phyloP scores from a whole-genome alignment of 2,329 filamentous ascomycete species.

The Myriosclerotinia curreyana region DNA sequence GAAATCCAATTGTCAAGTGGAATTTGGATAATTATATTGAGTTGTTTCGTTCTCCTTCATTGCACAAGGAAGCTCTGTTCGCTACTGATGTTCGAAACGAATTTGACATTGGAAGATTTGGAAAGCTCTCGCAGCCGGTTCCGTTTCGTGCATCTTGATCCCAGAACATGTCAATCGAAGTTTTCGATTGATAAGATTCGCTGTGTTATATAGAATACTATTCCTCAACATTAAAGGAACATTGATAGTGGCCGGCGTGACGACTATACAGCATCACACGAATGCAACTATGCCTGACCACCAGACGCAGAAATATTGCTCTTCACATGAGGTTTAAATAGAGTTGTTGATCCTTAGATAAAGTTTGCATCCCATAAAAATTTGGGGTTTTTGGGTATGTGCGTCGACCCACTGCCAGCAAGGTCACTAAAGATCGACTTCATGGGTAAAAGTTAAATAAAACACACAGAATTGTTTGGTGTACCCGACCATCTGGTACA shows the following conservation, averaged over 20 bases:
- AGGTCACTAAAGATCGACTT: not conserved
- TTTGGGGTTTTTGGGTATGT: too few species aligned
- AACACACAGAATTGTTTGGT: not conserved
- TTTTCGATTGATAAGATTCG: not conserved
- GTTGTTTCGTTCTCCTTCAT: too few species aligned
- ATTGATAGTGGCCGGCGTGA: not conserved
- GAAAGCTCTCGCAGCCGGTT: not conserved
- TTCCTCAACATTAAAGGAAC: not conserved
- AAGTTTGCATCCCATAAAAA: slow-evolving; percentile 1
- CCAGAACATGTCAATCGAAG: not conserved
- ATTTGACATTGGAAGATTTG: too few species aligned
- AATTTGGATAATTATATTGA: not conserved
- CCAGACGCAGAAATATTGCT: too few species aligned
- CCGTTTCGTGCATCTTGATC: not conserved
- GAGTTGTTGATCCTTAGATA: slow-evolving; percentile 5
- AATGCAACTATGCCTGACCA: too few species aligned
- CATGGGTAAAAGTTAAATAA: not conserved
- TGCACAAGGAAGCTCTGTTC: not conserved
- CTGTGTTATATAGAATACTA: not conserved
- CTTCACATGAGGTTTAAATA: too few species aligned
- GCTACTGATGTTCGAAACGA: not conserved
- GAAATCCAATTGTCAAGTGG: not conserved
- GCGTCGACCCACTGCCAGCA: not conserved
- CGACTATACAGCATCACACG: too few species aligned
- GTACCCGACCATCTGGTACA: not conserved